A percentile compares a stretch with the other conserved stretches of the same genome.
Evolutionary conservation across 257 asterid genomes (phyloP).

Genomic region (Eustoma russellianum): DNA sequence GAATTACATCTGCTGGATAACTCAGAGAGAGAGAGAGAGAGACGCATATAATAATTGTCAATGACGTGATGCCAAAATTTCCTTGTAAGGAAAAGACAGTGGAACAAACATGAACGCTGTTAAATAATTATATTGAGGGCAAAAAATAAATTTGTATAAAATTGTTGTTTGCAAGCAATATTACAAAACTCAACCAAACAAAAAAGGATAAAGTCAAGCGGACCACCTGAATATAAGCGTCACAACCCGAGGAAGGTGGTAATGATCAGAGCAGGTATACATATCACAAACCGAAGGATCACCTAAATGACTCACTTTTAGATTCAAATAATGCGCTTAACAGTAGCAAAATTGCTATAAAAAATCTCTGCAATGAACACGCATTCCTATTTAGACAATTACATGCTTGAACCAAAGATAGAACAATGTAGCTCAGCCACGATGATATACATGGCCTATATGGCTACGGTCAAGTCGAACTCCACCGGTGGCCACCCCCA

Average conservation of each 20-base stretch:
- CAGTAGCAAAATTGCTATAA: constrained; percentile 7
- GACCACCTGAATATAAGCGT: constrained; percentile 7
- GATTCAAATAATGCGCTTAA: too few relatives aligned
- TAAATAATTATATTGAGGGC: not conserved
- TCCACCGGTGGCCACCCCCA: constrained; percentile 73
- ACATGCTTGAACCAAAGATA: constrained; percentile 15
- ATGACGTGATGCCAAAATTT: too few relatives aligned
- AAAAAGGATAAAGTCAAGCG: constrained; percentile 3
- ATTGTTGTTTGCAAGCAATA: constrained; percentile 7
- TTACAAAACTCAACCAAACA: constrained; percentile 5
- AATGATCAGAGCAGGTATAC: constrained; percentile 28
- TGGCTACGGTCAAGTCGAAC: constrained; percentile 9
- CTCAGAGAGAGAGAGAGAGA: too few relatives aligned
- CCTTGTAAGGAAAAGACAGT: too few relatives aligned
- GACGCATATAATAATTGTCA: too few relatives aligned
- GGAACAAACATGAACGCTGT: too few relatives aligned
- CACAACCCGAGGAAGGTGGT: constrained; percentile 38
- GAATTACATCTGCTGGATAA: too few relatives aligned
- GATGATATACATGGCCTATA: not conserved
- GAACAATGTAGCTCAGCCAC: constrained; percentile 10
- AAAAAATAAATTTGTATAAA: not conserved
- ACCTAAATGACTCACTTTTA: too few relatives aligned
- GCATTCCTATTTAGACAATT: constrained; percentile 21
- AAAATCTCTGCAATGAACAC: constrained; percentile 29
- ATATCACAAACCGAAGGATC: constrained; percentile 24